Conservation (phyloP, 2,329 filamentous ascomycete genomes). For the Aspergillus aculeatinus region DNA sequence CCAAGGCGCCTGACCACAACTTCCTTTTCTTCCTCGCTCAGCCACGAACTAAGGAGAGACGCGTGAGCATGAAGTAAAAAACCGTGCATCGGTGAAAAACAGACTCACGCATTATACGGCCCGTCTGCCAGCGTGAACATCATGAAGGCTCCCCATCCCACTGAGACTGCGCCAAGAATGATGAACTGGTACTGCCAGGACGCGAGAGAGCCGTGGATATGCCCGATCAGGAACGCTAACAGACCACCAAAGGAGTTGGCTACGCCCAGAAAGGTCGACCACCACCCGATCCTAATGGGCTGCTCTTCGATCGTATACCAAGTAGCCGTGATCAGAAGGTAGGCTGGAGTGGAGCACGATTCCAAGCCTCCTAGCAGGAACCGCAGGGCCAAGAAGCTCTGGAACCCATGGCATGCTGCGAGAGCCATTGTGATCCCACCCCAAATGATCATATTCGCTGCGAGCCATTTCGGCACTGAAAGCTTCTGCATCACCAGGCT, state of each 20-base stretch:
- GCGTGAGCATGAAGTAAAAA: too few relatives aligned
- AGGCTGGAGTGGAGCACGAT: background rate
- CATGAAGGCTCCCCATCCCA: too few relatives aligned
- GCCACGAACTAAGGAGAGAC: too few relatives aligned
- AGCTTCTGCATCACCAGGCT: background rate
- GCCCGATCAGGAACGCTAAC: conserved; percentile 21
- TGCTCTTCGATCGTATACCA: conserved; percentile 25
- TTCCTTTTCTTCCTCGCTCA: too few relatives aligned
- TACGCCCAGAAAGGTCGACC: background rate
- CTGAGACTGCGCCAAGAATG: conserved; percentile 12
- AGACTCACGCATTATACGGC: conserved; percentile 22
- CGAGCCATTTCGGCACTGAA: background rate
- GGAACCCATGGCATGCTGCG: background rate
- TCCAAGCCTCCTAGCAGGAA: background rate
- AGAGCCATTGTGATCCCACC: background rate
- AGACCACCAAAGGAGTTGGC: conserved; percentile 7
- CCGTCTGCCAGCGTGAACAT: background rate
- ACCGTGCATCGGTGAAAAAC: conserved; percentile 26
- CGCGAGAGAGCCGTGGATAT: conserved; percentile 11
- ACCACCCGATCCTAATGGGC: conserved; percentile 12
- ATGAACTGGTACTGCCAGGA: conserved; percentile 22
- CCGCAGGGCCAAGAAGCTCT: background rate
- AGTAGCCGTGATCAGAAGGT: conserved; percentile 27
- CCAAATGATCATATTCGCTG: background rate
- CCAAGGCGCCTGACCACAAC: too few relatives aligned